Percentiles rank a stretch among this genome's conserved stretches.
Evolutionary conservation across 352 stramenopile species (phyloP).

Genomic region (Globisporangium nunn): DNA sequence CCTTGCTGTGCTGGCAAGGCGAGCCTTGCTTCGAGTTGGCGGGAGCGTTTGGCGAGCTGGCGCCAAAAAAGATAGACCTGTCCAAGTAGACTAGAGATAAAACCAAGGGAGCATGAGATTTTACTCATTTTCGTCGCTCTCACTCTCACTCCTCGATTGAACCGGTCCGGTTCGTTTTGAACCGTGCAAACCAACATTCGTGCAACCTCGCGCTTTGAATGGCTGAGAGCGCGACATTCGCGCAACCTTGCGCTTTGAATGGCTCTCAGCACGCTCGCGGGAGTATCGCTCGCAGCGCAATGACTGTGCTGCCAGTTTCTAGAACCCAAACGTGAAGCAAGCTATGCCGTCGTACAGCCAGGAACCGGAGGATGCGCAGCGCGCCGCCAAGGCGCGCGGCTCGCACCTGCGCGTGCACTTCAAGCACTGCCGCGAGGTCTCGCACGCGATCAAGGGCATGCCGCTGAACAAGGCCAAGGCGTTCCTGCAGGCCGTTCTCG

Average conservation of each 20-base stretch:
- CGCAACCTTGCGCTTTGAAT: not conserved
- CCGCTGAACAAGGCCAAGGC: slow-evolving; percentile 92
- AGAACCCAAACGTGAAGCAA: slow-evolving; percentile 82
- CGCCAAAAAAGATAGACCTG: not conserved
- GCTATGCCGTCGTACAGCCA: slow-evolving; percentile 86
- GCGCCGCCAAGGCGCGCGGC: slow-evolving; percentile 92
- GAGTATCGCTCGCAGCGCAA: not conserved
- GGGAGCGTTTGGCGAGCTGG: not conserved
- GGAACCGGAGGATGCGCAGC: slow-evolving; percentile 86
- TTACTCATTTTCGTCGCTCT: not conserved
- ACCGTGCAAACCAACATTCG: not conserved
- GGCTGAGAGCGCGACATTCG: not conserved
- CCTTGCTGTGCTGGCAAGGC: too few species aligned
- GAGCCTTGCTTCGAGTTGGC: too few species aligned
- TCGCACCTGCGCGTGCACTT: slow-evolving; percentile 98
- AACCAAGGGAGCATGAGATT: too few species aligned
- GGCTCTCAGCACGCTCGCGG: not conserved
- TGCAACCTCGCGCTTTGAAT: not conserved
- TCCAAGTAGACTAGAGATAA: not conserved
- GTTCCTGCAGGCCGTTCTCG: slow-evolving; percentile 95
- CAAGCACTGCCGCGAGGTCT: slow-evolving; percentile 99
- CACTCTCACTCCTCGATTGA: not conserved
- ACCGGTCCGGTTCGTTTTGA: too few species aligned
- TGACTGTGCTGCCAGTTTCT: slow-evolving; percentile 16
- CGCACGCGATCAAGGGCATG: slow-evolving; percentile 97